Base-by-base conservation (phyloP, 2,329 filamentous ascomycete genomes). In the Fusarium scirpi region DNA sequence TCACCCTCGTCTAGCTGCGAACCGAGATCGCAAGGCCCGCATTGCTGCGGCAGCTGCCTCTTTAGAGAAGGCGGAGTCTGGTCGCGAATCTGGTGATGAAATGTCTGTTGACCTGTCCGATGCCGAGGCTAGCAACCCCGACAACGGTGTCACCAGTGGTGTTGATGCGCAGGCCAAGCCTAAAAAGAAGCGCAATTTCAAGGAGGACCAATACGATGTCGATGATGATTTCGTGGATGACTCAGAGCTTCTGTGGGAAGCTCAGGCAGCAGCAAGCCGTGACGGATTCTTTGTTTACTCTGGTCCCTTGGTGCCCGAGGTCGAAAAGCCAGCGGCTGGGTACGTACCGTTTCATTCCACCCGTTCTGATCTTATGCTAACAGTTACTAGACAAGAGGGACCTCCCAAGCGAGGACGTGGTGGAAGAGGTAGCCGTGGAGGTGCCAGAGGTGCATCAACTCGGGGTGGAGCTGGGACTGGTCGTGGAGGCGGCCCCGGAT, bases 201-300 rank as follows among this genome's bases (percentile, higher is more conserved):
- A 92, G 78, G 89, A 94, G 78, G 91, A 97, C 80, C 91, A 94
- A 74, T 94, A 94, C 75, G 92, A 95, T 77, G 91, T 92, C 75
- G 91, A 92, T 49, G 92, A 94, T 76, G 92, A 91, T 56, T 95
- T 95, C 80, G 89, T 95, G 59, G 96, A 99, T 76, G 96, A 99
- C 78, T 97, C 94, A 2, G 96, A 99, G 79, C 81, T 98, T 77
- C 86, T 97, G 1, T 98, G 95, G 95, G 94, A 98, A 80, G 94
- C 97, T 76, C 93, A 97, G 78, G 95, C 95, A 9, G 94, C 95
- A 7, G 94, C 96, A 48, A 95, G 93, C 72, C 93, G 95, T 74
- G 96, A 98, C 78, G 96, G 96, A 2, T 99, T 98, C 83, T 99
- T 98, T 78, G 96, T 99, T 3, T 99, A 98, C 81, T 97, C 93